Evolutionary conservation across 1,284 basidiomycete species (phyloP).

Genomic region (Malassezia brasiliensis): DNA sequence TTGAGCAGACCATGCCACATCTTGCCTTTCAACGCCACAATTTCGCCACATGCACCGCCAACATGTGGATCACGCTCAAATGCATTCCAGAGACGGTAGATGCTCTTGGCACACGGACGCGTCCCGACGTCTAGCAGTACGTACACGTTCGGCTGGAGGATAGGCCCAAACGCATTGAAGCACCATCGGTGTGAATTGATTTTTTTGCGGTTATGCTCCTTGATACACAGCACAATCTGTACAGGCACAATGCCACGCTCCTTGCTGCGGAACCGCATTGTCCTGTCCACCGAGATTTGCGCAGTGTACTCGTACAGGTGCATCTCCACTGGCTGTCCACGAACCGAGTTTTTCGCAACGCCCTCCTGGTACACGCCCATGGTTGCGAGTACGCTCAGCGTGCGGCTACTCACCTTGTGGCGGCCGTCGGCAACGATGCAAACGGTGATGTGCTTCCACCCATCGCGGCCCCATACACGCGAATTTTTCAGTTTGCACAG

Average conservation of each 20-base stretch:
- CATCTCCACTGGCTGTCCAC: slow-evolving; percentile 76
- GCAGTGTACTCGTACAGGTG: slow-evolving; percentile 95
- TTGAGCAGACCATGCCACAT: slow-evolving; percentile 78
- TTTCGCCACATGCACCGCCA: slow-evolving; percentile 77
- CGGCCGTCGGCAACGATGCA: slow-evolving; percentile 84
- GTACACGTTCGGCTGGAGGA: slow-evolving; percentile 71
- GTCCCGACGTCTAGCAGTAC: slow-evolving; percentile 89
- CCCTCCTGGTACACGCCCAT: slow-evolving; percentile 57
- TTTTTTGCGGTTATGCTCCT: slow-evolving; percentile 49
- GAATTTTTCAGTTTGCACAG: slow-evolving; percentile 86
- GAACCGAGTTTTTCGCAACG: slow-evolving; percentile 82
- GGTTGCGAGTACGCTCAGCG: slow-evolving; percentile 66
- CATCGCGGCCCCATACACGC: slow-evolving; percentile 86
- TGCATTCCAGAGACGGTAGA: slow-evolving; percentile 92
- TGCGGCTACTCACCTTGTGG: slow-evolving; percentile 79
- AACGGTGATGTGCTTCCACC: slow-evolving; percentile 73
- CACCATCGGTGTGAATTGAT: slow-evolving; percentile 76
- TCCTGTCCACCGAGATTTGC: slow-evolving; percentile 74
- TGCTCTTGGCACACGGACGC: slow-evolving; percentile 59
- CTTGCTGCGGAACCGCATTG: slow-evolving; percentile 83
- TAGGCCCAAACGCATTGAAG: slow-evolving; percentile 29
- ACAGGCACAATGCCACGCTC: slow-evolving; percentile 63
- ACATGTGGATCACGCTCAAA: slow-evolving; percentile 69
- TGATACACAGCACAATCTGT: slow-evolving; percentile 46
- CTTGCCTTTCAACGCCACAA: slow-evolving; percentile 40